Base-by-base conservation (phyloP, 495 filamentous ascomycete species). In the Cladorrhinum samala region DNA sequence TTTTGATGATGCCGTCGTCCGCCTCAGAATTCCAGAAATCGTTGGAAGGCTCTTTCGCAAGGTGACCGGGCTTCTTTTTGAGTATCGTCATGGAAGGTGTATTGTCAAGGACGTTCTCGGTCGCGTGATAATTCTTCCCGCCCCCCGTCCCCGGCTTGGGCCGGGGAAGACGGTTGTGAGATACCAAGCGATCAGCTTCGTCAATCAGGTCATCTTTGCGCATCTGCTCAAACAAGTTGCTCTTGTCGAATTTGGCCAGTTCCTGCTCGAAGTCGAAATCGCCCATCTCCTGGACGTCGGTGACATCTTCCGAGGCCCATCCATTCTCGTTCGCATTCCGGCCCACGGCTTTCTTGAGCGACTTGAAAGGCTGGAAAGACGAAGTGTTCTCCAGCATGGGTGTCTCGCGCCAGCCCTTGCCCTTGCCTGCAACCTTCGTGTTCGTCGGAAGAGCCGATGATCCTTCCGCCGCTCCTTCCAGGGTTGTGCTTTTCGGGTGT, bases 281-380 rank as follows among this genome's bases (percentile, higher is more conserved):
- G 1, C 86, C 88, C 70, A 88, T 77, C 62, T 92, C 92, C 68
- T 96, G 92, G n/a, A 95, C 90, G 68, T 98, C 93, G 2, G 90
- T 95, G 20, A 90, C 90, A 68, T 96, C 91, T 65, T 95, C 93
- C 0, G 92, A 96, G 37, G 89, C 91, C 93, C 93, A 98, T 11
- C 90, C 93, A 70, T 87, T 95, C 17, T 87, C 79, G 55, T 85
- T 77, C 19, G 80, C 79, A 17, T 67, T 68, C 36, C 74, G 72
- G 21, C 77, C 75, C 46, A 73, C 66, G 25, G 74, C 72, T 27
- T 75, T 73, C 76, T 79, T 78, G 63, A 84, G 65, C 59, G 77
- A 70, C 66, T 77, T 70, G 68, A 74, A 78, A 20, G 68, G 78
- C 62, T 76, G 83, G 69, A 75, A 79, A 1, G 74, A 79, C 20